phyloP scores from a whole-genome alignment of 164 flowering plant species.

The Umbellularia californica region DNA sequence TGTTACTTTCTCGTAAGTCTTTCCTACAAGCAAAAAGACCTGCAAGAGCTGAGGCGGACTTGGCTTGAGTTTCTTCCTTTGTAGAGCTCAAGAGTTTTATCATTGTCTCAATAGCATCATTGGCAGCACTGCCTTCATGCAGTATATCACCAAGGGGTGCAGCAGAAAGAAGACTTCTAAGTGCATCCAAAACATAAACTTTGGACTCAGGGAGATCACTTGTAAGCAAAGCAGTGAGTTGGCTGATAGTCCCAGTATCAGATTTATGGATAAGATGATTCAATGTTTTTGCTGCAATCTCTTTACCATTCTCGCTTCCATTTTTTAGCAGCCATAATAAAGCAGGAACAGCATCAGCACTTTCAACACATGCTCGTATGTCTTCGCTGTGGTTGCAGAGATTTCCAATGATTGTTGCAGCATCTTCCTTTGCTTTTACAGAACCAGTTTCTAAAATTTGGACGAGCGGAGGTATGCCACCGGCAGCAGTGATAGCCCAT shows the following conservation, averaged over 20 bases:
- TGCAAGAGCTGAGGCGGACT: conserved; percentile 83
- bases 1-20: conserved; percentile 80
- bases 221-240: conserved; percentile 80
- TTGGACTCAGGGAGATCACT: conserved; percentile 97
- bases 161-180: conserved; percentile 84
- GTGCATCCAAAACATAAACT: conserved; percentile 85
- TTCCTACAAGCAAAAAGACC: conserved; percentile 72
- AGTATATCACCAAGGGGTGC: conserved; percentile 69
- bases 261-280: conserved; percentile 95
- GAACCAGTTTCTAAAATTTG: conserved; percentile 96
- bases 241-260: conserved; percentile 94
- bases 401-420: conserved; percentile 90
- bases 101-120: conserved; percentile 97
- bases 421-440: conserved; percentile 94
- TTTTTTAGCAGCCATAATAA: conserved; percentile 90
- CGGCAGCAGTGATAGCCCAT: conserved; percentile 99
- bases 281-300: conserved; percentile 88
- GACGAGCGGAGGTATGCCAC: conserved; percentile 99
- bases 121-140: conserved; percentile 92
- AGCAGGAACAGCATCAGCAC: conserved; percentile 99
- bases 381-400: conserved; percentile 98
- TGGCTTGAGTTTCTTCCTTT: conserved; percentile 90
- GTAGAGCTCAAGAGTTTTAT: conserved; percentile 72
- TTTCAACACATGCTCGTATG: conserved; percentile 98
- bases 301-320: conserved; percentile 89